A percentile compares a stretch with the other conserved stretches of the same genome.
Conservation (phyloP, 2,329 filamentous ascomycete genomes). For the Neonectria neomacrospora region DNA sequence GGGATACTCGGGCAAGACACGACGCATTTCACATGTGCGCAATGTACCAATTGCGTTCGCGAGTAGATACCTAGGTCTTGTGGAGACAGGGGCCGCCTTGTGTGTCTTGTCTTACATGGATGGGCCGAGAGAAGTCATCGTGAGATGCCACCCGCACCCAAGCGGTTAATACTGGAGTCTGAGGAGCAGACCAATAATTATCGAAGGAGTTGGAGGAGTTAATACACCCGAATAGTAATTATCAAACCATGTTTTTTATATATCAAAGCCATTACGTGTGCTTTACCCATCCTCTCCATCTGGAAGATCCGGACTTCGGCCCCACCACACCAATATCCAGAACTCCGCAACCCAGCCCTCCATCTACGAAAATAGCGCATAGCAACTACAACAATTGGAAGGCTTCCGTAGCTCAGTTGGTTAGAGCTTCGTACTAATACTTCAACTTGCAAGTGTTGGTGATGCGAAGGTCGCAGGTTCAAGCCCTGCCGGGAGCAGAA, state of each 20-base stretch:
- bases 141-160: neutral
- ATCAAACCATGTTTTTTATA: neutral
- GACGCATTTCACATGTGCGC: conserved; percentile 44
- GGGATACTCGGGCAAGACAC: conserved; percentile 31
- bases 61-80: neutral
- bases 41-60: conserved; percentile 39
- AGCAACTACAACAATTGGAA: conserved; percentile 11
- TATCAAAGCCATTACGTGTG: neutral
- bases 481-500: conserved; percentile 47
- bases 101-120: neutral
- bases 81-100: neutral
- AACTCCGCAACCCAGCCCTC: accelerated
- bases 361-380: neutral
- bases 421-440: conserved; percentile 48
- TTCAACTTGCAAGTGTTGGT: conserved; percentile 36
- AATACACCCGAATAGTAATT: neutral
- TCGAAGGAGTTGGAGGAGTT: neutral
- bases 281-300: neutral
- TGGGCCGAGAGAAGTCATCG: neutral
- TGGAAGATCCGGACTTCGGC: neutral
- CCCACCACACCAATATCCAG: conserved; percentile 1
- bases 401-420: conserved; percentile 48
- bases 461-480: conserved; percentile 48
- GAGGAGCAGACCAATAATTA: neutral
- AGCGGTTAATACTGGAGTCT: neutral